Evolutionary conservation across 345 rosid genomes (phyloP).

Genomic region (Barbarea vulgaris): DNA sequence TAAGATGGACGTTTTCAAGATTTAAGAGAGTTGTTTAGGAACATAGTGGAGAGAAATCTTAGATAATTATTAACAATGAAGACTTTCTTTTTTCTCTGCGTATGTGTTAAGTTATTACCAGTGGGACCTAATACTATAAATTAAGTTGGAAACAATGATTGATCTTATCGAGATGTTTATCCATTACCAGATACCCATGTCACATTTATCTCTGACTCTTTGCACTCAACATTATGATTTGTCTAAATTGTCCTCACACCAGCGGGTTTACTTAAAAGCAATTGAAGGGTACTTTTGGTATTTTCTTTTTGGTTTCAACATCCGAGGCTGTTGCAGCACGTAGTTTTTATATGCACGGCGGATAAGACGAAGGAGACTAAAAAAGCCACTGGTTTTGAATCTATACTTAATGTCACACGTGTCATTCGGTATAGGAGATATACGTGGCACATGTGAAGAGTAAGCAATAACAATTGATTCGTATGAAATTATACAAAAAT

Average conservation of each 20-base stretch:
- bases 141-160: constrained; percentile 14
- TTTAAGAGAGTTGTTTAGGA: constrained; percentile 25
- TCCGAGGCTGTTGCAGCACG: not conserved
- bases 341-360: not conserved
- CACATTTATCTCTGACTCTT: constrained; percentile 7
- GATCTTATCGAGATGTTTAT: constrained; percentile 31
- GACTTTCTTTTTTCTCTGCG: not conserved
- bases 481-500: not conserved
- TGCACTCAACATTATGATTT: not conserved
- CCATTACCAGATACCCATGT: constrained; percentile 26
- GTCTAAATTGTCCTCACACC: constrained; percentile 5
- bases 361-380: not conserved
- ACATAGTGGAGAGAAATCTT: constrained; percentile 53
- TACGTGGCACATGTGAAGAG: not conserved
- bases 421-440: not conserved
- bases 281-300: not conserved
- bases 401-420: not conserved
- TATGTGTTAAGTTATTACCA: not conserved
- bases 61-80: constrained; percentile 30
- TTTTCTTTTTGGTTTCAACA: not conserved
- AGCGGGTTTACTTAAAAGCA: not conserved
- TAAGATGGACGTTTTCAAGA: not conserved
- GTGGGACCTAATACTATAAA: constrained; percentile 19
- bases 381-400: constrained; percentile 1
- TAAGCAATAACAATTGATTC: constrained; percentile 17